Base-by-base conservation (phyloP, 495 filamentous ascomycete species). In the Xylaria telfairii region DNA sequence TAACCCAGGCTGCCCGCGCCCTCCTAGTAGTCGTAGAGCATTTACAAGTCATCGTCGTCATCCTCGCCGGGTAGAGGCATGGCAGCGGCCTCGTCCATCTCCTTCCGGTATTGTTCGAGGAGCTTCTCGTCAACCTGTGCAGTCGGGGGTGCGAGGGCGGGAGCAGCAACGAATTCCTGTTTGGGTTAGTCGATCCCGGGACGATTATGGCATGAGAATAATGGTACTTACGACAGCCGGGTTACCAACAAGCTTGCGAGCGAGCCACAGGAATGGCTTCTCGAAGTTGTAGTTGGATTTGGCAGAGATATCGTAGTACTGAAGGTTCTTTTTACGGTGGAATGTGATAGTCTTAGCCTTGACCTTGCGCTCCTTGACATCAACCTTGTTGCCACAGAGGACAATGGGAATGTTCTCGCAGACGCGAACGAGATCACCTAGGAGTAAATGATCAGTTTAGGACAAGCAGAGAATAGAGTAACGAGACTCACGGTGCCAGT, bases 271-370 rank as follows among this genome's bases (percentile, higher is more conserved):
- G 92, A 99, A 99, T 71, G 96, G 96, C 90, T 99, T 99, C 92
- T 99, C 96, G 86, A 99, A 99, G 91, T 99, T 99, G 88, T 99
- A 99, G 87, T 99, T 99, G 76, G 94, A 97, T 89, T 99, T 99
- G 82, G 96, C 96, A 59, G 93, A 97, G 81, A 99, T 99, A 73
- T 99, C 96, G 89, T 99, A 99, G 90, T 99, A 99, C 84, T 99
- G 96, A 21, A 99, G 90, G 86, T 98, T 98, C 92, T 99, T 99
- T 91, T 99, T 99, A 81, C 96, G 95, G 88, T 99, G 96, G 93
- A 99, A 99, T 73, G 96, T 99, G 87, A 99, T 99, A 78, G 96
- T 96, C 93, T 99, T 99, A 76, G 96, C 96, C 90, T 99, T 99
- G 78, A 99, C 96, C 86, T 99, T 99, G 82, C 96, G 93, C 90